Conservation (phyloP, 345 rosid species). For the Pseudoturritis turrita region DNA sequence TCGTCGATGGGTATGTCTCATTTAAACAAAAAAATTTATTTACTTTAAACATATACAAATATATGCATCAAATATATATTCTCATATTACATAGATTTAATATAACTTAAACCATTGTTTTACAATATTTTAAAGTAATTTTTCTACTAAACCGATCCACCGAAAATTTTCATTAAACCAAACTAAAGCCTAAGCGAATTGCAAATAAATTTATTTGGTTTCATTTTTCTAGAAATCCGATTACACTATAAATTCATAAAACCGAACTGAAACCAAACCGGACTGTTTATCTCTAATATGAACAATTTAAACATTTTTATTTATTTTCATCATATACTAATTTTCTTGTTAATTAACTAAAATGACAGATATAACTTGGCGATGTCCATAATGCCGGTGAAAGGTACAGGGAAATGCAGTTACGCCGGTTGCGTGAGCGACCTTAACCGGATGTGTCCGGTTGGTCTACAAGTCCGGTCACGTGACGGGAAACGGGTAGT, state of each 20-base stretch:
- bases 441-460: conserved; percentile 39
- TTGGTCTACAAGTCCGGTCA: conserved; percentile 24
- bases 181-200: no score
- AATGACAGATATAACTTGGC: conserved; percentile 35
- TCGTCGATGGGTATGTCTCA: conserved; percentile 39
- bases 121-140: no score
- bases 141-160: no score
- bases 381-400: conserved; percentile 27
- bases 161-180: no score
- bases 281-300: no score
- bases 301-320: not conserved
- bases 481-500: conserved; percentile 27
- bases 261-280: not conserved
- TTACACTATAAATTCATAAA: not conserved
- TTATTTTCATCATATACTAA: not conserved
- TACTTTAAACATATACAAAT: no score
- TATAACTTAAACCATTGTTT: no score
- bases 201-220: no score
- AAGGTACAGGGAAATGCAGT: conserved; percentile 31
- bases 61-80: no score
- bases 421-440: conserved; percentile 28
- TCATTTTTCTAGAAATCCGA: not conserved
- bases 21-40: no score
- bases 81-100: no score
- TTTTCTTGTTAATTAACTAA: not conserved